Evolutionary conservation across 129 eudicot species (phyloP), one percentile per base, ranked within the genome.

Genomic region (Centella asiatica): DNA sequence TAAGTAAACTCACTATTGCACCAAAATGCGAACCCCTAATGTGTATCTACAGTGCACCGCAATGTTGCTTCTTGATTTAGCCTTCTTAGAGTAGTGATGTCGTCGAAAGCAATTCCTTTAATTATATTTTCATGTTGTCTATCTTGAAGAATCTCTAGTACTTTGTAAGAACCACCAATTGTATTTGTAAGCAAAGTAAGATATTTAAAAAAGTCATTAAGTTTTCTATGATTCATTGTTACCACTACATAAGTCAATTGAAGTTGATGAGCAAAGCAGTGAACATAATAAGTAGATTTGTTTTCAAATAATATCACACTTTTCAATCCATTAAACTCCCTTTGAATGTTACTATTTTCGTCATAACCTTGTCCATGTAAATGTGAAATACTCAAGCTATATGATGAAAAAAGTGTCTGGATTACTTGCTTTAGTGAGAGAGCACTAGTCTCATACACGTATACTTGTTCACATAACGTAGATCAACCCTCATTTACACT

Each of bases 161-260:
- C 15, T 18, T 47, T 65, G 15, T 27, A 65, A 7, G 59, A n/a
- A 17, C n/a, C 22, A 8, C 22, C 24, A 17, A 48, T 20, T 8
- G 17, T 20, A 48, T 48, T 48, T 1, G 54, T 2, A 18, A 48
- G 9, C 17, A 13, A 15, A 28, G 27, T 17, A 65, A 17, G 59
- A 15, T 14, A 23, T 20, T 51, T 11, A 2, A 51, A 46, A 4
- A 46, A 46, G 14, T 19, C 8, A 51, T 11, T 9, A 22, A 51
- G 29, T 12, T 51, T 51, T 9, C 13, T 2, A 26, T 51, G 27
- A 1, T 51, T 51, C 23, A 0, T 26, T 22, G 32, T 31, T 5
- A 51, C 57, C 18, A 31, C 57, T 51, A 51, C 57, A 24, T 20
- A 31, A 51, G 57, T 51, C 57, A 51, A 51, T 24, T 51, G 32